A percentile compares a stretch with the other conserved stretches of the same genome.
These are phyloP conservation scores for Helicocarpus griseus DNA, from an alignment of 2,329 filamentous ascomycete genomes.

Conservation along the genomic window DNA sequence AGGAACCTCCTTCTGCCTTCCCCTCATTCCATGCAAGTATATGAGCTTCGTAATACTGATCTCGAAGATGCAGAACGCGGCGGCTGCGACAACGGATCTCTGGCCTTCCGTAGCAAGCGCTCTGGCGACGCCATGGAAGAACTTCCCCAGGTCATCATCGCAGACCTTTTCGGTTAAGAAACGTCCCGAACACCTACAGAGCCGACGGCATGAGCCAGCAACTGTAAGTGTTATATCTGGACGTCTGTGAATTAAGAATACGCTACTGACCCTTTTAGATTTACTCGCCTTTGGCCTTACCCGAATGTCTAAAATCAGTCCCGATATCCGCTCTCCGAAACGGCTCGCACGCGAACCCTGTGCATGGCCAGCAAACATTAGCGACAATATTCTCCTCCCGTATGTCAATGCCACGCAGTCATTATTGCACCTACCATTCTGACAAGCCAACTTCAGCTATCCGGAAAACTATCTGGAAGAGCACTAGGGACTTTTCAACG, in stretches of 20 bases:
- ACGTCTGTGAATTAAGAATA: background rate
- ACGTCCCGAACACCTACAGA: background rate
- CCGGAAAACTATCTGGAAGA: background rate
- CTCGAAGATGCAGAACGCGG: slow-evolving; percentile 31
- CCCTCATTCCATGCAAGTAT: background rate
- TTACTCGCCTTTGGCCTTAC: slow-evolving; percentile 12
- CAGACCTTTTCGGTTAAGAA: slow-evolving; percentile 5
- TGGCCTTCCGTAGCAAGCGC: slow-evolving; percentile 35
- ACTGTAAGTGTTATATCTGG: slow-evolving; percentile 13
- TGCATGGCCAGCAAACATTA: background rate
- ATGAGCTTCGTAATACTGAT: background rate
- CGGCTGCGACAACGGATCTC: slow-evolving; percentile 32
- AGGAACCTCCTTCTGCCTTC: slow-evolving; percentile 12
- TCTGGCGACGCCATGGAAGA: slow-evolving; percentile 28
- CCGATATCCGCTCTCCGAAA: slow-evolving; percentile 19
- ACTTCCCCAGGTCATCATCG: slow-evolving; percentile 17
- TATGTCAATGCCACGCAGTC: slow-evolving; percentile 5
- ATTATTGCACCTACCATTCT: background rate
- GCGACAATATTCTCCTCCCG: background rate
- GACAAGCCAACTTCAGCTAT: background rate
- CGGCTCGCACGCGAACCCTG: slow-evolving; percentile 1
- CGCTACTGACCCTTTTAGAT: background rate
- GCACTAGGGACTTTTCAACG: background rate
- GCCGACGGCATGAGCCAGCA: slow-evolving; percentile 9
- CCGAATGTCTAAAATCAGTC: slow-evolving; percentile 20